Evolutionary conservation across 31 red algal genomes (phyloP).

Genomic region (Endocladia muricata): DNA sequence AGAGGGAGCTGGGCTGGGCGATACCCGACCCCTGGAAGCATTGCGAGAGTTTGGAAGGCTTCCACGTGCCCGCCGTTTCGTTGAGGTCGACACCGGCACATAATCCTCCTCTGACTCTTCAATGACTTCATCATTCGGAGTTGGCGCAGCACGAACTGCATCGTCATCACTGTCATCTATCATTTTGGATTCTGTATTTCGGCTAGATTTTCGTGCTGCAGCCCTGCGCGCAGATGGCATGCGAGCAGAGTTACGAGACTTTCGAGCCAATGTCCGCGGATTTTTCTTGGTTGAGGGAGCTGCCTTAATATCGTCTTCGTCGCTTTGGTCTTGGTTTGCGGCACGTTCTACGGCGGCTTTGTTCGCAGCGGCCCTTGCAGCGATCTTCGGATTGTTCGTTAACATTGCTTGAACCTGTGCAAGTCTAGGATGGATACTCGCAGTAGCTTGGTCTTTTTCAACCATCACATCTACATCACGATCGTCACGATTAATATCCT

Average conservation of each 20-base stretch:
- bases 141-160: background rate
- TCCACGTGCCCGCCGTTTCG: slow-evolving; percentile 7
- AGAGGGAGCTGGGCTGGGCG: slow-evolving; percentile 7
- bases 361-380: background rate
- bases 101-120: slow-evolving; percentile 38
- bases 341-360: background rate
- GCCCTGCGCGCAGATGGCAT: no score
- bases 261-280: no score
- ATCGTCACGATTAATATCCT: background rate
- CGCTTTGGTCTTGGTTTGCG: background rate
- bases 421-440: no score
- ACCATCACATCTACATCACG: background rate
- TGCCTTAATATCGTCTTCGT: no score
- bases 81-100: slow-evolving; percentile 20
- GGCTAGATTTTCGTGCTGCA: no score
- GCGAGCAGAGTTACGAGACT: no score
- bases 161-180: slow-evolving; percentile 39
- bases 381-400: background rate
- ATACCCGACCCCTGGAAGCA: slow-evolving; percentile 4
- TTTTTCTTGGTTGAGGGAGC: no score
- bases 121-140: background rate
- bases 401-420: slow-evolving; percentile 27
- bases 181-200: background rate
- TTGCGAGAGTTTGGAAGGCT: slow-evolving; percentile 8
- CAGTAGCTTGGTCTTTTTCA: background rate